Base-by-base conservation (phyloP, 1,284 basidiomycete species). In the Ganoderma lingzhi region DNA sequence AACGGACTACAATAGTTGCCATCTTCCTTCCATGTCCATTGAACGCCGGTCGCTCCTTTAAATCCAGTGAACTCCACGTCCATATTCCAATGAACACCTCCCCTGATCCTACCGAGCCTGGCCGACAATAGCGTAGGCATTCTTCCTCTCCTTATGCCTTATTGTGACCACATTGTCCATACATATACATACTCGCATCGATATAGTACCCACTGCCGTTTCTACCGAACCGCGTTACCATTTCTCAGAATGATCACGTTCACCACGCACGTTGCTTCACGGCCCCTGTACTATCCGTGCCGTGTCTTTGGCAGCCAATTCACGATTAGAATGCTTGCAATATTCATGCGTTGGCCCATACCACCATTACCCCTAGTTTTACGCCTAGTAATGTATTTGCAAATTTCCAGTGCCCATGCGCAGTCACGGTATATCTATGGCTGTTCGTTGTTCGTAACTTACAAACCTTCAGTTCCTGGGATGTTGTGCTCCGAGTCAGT, bases 271-370 rank as follows among this genome's bases (percentile, higher is more conserved):
- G 56, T 59, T 59, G 56, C 56, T 59, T 39, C 35, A 59, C 35
- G 56, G n/a, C 32, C n/a, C 35, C 32, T 58, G 55, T 58, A 58
- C 30, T 56, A 19, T 45, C 17, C 15, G 17, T 15, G 48, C 30
- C 14, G 6, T 55, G 53, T 55, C 15, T 32, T 37, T n/a, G 15
- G 35, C 19, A 19, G 32, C 17, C 17, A 3, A 58, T 32, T 58
- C 35, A 58, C 32, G 55, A 58, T 58, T 58, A 37, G 55, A 58
- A 37, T 30, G 32, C 55, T 58, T 37, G 17, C 32, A 58, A 17
- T 37, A 10, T 37, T 37, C 8, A 37, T 0, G n/a, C 15, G 32
- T 58, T 30, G 9, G 28, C n/a, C 30, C 32, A 48, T 48, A n/a
- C 45, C n/a, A 48, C 45, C 45, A 23, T 23, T 23, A n/a, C 45